Base-by-base conservation (phyloP, 108 stramenopile species). In the Cyclotella baltica region DNA sequence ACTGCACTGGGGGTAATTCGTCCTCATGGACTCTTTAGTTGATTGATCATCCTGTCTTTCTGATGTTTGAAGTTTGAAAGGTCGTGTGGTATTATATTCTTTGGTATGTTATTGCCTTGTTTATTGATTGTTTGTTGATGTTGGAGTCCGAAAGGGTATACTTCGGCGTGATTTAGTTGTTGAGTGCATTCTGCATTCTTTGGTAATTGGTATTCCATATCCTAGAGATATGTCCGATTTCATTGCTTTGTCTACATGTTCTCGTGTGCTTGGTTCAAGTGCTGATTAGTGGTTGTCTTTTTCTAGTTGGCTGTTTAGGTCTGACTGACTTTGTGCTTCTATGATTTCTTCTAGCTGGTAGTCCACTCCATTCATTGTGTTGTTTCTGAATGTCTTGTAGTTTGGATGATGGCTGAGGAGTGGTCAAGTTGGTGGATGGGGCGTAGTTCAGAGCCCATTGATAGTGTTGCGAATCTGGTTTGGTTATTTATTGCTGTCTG, bases 131-230 rank as follows among this genome's bases (percentile, higher is more conserved):
- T 66, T 10, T 8, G 22, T 35, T 74, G 73, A 28, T 74, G 40
- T 19, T 66, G 63, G 18, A 73, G 38, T 27, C 56, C 63, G 6
- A 63, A 15, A n/a, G 59, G 72, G 72, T 73, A 73, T 2, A 73
- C 72, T 27, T 73, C 63, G n/a, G 72, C 72, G 62, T 38, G 61
- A 25, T 63, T 63, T 25, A 73, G 62, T n/a, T 15, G 19, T 20
- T 43, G 3, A 13, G 63, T 25, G 59, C 62, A 62, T 1, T 72
- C 59, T 23, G 29, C 62, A 62, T 1, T 72, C 59, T 23, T 19
- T 27, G 19, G 72, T 73, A 19, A 73, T n/a, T 8, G 22, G 30
- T 29, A 73, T 38, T 5, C 34, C 61, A 28, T 63, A 73, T n/a
- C 62, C 59, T 3, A 31, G 13, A 15, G 23, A 19, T 18, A 73